Base-by-base conservation (phyloP, 139 green algal species). In the Volvox africanus region DNA sequence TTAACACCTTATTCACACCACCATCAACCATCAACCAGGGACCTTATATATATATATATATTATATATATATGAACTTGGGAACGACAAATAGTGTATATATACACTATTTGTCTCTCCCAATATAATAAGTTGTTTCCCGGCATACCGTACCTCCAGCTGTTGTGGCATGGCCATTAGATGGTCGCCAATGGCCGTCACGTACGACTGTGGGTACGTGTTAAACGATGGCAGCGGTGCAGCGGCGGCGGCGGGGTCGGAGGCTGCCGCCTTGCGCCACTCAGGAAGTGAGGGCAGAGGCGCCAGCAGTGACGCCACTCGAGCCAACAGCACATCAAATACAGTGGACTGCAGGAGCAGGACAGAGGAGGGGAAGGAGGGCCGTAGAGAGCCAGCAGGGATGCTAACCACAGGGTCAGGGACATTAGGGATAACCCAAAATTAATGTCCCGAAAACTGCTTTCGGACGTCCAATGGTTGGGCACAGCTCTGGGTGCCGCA, bases 121-220 rank as follows among this genome's bases (percentile, higher is more conserved):
- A n/a, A n/a, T n/a, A n/a, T n/a, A n/a, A n/a, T n/a, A n/a, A n/a
- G n/a, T n/a, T n/a, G n/a, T n/a, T n/a, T 55, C 44, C 44, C 44
- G 44, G 44, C 44, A 55, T 55, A 55, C 44, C 79, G 0, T 77
- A 93, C 82, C 76, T 88, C 83, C 33, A 89, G 79, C 86, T 91
- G 95, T 93, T 99, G 97, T 28, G 97, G 97, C 94, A 99, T 93
- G 83, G 96, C 96, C 94, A 99, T 98, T 28, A 99, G 92, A 82
- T 99, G 98, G 92, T 99, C 97, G 0, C 97, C 89, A 1, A 96
- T 89, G 35, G 92, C 83, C 32, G 96, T 98, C 24, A 98, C 91
- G 75, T 96, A 96, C 26, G 94, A 91, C 90, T 97, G 94, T 5
- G 97, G 97, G 78, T 98, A 99, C 17, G 97, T 94, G 77, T 93